Conservation (phyloP, 139 green algal genomes). For the Picochlorum sp. region DNA sequence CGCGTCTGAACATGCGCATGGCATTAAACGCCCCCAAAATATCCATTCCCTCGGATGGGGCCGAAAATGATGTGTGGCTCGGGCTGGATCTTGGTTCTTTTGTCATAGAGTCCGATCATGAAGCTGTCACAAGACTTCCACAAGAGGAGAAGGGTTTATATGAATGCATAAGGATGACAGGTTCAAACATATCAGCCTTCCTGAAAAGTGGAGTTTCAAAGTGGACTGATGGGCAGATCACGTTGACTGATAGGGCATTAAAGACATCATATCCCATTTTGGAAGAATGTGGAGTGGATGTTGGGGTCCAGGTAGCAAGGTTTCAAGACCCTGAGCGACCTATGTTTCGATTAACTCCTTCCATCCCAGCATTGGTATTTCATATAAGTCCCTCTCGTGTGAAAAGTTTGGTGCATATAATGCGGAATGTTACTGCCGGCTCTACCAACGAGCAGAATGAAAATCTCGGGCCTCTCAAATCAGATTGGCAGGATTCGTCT, state of each 20-base stretch:
- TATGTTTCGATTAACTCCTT: conserved; percentile 28
- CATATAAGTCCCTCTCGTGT: conserved; percentile 55
- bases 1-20: conserved; percentile 42
- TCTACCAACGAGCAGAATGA: too few relatives aligned
- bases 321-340: conserved; percentile 33
- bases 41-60: conserved; percentile 26
- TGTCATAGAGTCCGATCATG: conserved; percentile 34
- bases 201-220: conserved; percentile 37
- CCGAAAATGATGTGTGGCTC: conserved; percentile 31
- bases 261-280: too few relatives aligned
- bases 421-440: conserved; percentile 8
- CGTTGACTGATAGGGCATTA: conserved; percentile 19
- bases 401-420: conserved; percentile 38
- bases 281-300: conserved; percentile 34
- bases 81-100: conserved; percentile 67
- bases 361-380: conserved; percentile 47
- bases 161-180: conserved; percentile 44
- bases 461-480: too few relatives aligned
- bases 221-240: conserved; percentile 2
- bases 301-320: conserved; percentile 23
- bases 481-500: background rate
- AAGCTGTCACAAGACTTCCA: conserved; percentile 11
- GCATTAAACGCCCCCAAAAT: conserved; percentile 79
- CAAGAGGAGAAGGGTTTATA: conserved; percentile 67
- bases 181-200: conserved; percentile 51